phyloP scores from a whole-genome alignment of 2,329 filamentous ascomycete genomes.

The Calonectria multiphialidica region DNA sequence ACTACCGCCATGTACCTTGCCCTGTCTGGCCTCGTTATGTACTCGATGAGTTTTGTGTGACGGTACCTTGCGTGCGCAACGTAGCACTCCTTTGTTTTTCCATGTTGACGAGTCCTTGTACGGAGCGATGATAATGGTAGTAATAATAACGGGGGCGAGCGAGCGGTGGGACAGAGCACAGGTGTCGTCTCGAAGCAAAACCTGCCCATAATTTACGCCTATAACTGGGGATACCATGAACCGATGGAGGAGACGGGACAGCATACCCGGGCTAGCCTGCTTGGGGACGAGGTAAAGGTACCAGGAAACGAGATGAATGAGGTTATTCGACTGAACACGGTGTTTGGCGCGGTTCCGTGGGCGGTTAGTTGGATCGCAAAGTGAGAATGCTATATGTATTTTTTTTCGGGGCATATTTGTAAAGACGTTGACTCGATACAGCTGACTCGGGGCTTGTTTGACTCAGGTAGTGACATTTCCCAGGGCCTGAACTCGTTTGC shows the following conservation, averaged over 20 bases:
- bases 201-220: neutral
- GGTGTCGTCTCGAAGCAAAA: neutral
- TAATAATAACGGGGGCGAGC: neutral
- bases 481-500: neutral
- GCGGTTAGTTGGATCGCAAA: neutral
- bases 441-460: neutral
- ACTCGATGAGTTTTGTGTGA: conserved; percentile 15
- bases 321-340: neutral
- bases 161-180: neutral
- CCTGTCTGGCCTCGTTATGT: conserved; percentile 1
- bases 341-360: neutral
- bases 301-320: neutral
- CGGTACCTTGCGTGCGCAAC: neutral
- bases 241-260: neutral
- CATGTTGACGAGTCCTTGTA: neutral
- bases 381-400: neutral
- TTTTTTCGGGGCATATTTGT: neutral
- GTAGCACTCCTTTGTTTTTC: conserved; percentile 1
- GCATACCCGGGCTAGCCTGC: neutral
- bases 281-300: neutral
- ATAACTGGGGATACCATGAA: neutral
- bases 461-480: neutral
- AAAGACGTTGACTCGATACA: neutral
- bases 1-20: conserved; percentile 6
- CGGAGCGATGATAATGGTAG: neutral